Percentiles rank a stretch among this genome's conserved stretches.
phyloP scores from a whole-genome alignment of 108 stramenopile genomes.

The Pseudonitzschia delicatissima region DNA sequence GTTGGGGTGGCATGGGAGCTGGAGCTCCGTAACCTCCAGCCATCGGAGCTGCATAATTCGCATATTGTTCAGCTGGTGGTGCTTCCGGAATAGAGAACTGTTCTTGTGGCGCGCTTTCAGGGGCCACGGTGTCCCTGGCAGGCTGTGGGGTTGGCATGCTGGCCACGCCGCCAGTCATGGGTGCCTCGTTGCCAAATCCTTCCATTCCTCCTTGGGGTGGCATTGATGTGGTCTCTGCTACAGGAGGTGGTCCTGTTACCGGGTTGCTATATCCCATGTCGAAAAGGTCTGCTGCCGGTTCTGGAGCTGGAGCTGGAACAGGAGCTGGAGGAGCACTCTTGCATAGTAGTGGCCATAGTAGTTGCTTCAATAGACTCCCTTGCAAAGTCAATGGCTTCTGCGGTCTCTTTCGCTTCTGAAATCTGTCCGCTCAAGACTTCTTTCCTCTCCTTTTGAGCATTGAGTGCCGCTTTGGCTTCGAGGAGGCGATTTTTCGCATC shows the following conservation, averaged over 20 bases:
- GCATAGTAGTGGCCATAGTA: too few species aligned
- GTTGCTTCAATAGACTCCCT: constrained; percentile 32
- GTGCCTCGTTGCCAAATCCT: not conserved
- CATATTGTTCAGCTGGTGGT: constrained; percentile 3
- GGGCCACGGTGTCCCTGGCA: not conserved
- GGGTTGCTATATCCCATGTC: too few species aligned
- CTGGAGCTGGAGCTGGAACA: not conserved
- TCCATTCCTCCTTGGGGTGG: not conserved
- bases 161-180: constrained; percentile 7
- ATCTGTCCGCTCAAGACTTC: constrained; percentile 60
- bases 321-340: constrained; percentile 30
- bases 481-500: constrained; percentile 57
- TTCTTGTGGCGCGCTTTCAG: not conserved
- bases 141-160: constrained; percentile 2
- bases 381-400: constrained; percentile 46
- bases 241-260: not conserved
- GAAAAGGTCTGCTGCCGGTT: not conserved
- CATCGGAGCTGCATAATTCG: constrained; percentile 13
- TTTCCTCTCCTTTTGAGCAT: constrained; percentile 69
- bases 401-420: constrained; percentile 55
- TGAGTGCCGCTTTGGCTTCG: constrained; percentile 70
- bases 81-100: not conserved
- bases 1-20: constrained; percentile 13
- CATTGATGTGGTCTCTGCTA: not conserved
- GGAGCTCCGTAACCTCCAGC: constrained; percentile 2